Evolutionary conservation across 768 basidiomycete species (phyloP), one percentile per base, ranked within the genome.

Genomic region (Lactarius hatsudake): DNA sequence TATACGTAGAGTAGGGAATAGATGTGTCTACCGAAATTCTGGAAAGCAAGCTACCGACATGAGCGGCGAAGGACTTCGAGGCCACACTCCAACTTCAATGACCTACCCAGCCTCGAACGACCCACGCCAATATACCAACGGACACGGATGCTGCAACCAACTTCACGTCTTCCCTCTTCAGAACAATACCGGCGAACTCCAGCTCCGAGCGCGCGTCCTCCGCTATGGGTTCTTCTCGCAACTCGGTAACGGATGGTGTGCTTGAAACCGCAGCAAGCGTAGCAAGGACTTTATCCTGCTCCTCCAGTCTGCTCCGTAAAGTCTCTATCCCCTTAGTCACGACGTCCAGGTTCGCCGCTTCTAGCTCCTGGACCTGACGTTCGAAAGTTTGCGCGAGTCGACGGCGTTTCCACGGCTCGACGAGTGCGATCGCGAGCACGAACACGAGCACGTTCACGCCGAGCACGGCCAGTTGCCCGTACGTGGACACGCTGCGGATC

Each of bases 331-430:
- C 68, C 28, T n/a, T 28, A 5, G 28, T 34, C 40, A 62, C 42
- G 18, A 54, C 58, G 20, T 57, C 42, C 56, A 72, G 10, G 34
- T 70, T 86, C 66, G 88, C 84, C 67, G 76, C 74, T 71, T 77
- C 78, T 69, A 85, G 76, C 72, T 79, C 80, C 71, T 79, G 76
- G 40, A 96, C 86, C 78, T 94, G 90, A 74, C 81, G 85, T 79
- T 98, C 96, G 69, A 99, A 93, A 36, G 92, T 91, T 77, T 92
- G 86, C 8, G 93, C 91, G 74, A 99, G 79, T 72, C 88, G 81
- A 72, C 86, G 84, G 68, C 97, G 84, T 78, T 98, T 98, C 93
- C 94, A 99, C 0, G 97, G 97, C 76, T 99, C 97, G 63, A 99
- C 94, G 61, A 96, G 78, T 17, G 92, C 75, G 70, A 98, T 93